phyloP scores from a whole-genome alignment of 805 yeast genomes.

The Schizosaccharomyces octosporus region DNA sequence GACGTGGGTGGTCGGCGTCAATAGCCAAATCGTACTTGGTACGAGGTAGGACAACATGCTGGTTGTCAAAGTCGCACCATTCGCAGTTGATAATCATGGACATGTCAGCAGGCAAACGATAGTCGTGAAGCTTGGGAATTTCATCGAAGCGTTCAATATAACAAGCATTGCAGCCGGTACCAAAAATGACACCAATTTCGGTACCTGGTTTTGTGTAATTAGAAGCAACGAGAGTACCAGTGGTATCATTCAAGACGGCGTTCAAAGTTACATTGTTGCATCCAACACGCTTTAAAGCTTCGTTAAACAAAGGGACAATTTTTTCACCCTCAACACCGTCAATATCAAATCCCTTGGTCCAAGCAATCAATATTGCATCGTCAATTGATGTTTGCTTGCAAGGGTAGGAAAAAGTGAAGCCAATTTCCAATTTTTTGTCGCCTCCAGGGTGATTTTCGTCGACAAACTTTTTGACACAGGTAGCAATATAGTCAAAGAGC shows the following conservation, averaged over 20 bases:
- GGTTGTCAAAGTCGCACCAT: constrained; percentile 93
- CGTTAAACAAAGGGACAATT: constrained; percentile 76
- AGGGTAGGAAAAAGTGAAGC: constrained; percentile 89
- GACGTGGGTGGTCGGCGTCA: constrained; percentile 77
- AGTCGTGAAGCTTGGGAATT: neutral
- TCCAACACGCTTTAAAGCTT: constrained; percentile 33
- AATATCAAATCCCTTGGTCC: constrained; percentile 96
- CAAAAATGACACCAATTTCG: constrained; percentile 85
- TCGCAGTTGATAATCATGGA: constrained; percentile 95
- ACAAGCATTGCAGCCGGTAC: constrained; percentile 1
- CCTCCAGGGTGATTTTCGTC: constrained; percentile 41
- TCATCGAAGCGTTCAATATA: neutral
- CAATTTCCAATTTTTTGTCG: constrained; percentile 41
- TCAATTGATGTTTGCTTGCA: constrained; percentile 47
- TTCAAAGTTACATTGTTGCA: constrained; percentile 59
- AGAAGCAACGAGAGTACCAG: constrained; percentile 91
- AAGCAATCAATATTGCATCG: constrained; percentile 67
- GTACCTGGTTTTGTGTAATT: constrained; percentile 73
- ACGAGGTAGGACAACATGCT: constrained; percentile 61
- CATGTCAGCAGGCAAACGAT: constrained; percentile 38
- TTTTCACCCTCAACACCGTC: constrained; percentile 82
- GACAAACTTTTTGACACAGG: constrained; percentile 46
- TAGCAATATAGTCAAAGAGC: constrained; percentile 70
- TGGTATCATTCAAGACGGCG: constrained; percentile 87
- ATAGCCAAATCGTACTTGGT: constrained; percentile 64